These are phyloP conservation scores for Halteria grandinella DNA, from an alignment of 73 alveolate species.

Conservation along the genomic window DNA sequence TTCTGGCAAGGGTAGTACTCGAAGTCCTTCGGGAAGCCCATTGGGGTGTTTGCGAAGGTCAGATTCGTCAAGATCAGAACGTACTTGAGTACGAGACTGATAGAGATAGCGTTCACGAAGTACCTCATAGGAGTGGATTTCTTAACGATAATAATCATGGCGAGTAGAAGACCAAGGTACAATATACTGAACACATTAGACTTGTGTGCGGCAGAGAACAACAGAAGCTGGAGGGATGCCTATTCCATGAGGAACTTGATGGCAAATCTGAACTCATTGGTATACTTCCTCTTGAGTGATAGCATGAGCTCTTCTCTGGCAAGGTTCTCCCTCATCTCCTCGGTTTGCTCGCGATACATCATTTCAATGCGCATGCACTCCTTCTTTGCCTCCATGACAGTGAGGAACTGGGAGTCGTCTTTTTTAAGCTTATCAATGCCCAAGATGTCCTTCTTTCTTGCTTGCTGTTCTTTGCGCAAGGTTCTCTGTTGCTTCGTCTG, in stretches of 20 bases:
- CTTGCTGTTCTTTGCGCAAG: not conserved
- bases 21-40: slow-evolving; percentile 43
- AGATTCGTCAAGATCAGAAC: slow-evolving; percentile 3
- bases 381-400: slow-evolving; percentile 30
- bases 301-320: not conserved
- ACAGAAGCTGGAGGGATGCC: not conserved
- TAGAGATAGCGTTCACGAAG: slow-evolving; percentile 15
- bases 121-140: slow-evolving; percentile 45
- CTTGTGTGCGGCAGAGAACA: slow-evolving; percentile 35
- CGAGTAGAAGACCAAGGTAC: slow-evolving; percentile 28
- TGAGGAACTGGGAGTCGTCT: too few species aligned
- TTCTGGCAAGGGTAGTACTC: slow-evolving; percentile 4
- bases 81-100: slow-evolving; percentile 8
- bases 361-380: slow-evolving; percentile 6
- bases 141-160: slow-evolving; percentile 20
- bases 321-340: slow-evolving; percentile 10
- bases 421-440: not conserved
- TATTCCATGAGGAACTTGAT: slow-evolving; percentile 28
- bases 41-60: slow-evolving; percentile 5
- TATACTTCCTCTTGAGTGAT: slow-evolving; percentile 25
- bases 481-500: not conserved
- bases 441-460: not conserved
- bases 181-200: slow-evolving; percentile 27
- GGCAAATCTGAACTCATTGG: not conserved
- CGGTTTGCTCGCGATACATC: slow-evolving; percentile 2